Conservation (phyloP, 1,284 basidiomycete species). For the Ganoderma boninense region DNA sequence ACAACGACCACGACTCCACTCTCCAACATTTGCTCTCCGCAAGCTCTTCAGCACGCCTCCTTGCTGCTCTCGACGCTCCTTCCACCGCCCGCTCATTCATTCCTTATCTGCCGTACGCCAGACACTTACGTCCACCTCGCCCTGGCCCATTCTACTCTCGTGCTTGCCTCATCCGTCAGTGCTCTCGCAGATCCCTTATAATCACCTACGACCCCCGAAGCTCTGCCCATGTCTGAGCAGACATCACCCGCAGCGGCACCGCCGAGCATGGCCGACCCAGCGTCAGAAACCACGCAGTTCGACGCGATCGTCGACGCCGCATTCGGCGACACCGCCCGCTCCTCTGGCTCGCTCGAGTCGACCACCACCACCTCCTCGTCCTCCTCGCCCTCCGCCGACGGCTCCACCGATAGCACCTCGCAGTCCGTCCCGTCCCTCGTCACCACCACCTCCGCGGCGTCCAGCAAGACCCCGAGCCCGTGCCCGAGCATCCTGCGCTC, state of each 20-base stretch:
- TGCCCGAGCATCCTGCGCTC: constrained; percentile 33
- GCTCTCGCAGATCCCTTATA: background rate
- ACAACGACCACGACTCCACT: background rate
- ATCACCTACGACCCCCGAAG: background rate
- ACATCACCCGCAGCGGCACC: constrained; percentile 3
- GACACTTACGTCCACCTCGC: background rate
- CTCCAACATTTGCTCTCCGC: background rate
- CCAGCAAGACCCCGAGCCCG: constrained; percentile 28
- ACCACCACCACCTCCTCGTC: constrained; percentile 13
- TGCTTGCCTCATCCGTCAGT: background rate
- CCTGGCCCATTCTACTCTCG: background rate
- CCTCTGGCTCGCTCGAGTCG: constrained; percentile 31
- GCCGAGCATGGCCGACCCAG: background rate
- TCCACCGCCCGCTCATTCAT: background rate
- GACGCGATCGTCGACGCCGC: constrained; percentile 24
- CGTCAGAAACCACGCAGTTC: constrained; percentile 15
- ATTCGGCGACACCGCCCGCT: constrained; percentile 26
- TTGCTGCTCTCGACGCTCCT: background rate
- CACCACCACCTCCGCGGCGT: constrained; percentile 14
- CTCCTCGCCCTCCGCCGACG: constrained; percentile 4
- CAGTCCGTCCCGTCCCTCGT: constrained; percentile 14
- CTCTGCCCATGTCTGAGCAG: background rate
- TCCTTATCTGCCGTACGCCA: background rate
- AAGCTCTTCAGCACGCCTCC: background rate
- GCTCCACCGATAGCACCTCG: constrained; percentile 12